phyloP scores from a whole-genome alignment of 345 rosid genomes.

The Aethionema arabicum region DNA sequence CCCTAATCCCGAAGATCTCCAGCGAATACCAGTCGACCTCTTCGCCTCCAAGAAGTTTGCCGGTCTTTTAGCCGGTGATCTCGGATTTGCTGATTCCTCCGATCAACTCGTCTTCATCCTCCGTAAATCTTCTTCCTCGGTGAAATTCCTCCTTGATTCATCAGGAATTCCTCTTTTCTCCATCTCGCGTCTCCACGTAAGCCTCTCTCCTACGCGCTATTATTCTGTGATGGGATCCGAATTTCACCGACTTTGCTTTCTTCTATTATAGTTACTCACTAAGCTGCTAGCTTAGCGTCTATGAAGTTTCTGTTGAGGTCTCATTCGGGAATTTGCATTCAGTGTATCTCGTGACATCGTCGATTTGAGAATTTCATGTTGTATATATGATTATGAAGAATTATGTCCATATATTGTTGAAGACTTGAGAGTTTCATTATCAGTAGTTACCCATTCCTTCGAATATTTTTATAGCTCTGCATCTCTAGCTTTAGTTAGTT shows the following conservation, averaged over 20 bases:
- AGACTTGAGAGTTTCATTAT: background rate
- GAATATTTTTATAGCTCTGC: too few species aligned
- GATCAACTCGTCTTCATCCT: conserved; percentile 51
- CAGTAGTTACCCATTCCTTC: background rate
- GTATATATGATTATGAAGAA: background rate
- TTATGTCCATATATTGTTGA: background rate
- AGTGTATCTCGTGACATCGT: background rate
- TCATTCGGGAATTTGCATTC: background rate
- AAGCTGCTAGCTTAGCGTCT: background rate
- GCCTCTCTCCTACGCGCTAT: conserved; percentile 18
- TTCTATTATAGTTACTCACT: background rate
- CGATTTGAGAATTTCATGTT: background rate
- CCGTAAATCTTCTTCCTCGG: conserved; percentile 36
- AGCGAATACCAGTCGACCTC: conserved; percentile 63
- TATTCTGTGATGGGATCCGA: background rate
- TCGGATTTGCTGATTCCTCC: conserved; percentile 68
- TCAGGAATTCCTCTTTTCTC: conserved; percentile 52
- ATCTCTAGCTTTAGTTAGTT: background rate
- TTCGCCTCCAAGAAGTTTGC: conserved; percentile 70
- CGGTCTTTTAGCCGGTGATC: conserved; percentile 54
- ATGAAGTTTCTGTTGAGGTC: background rate
- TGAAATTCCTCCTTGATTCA: conserved; percentile 47
- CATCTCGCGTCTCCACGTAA: conserved; percentile 49
- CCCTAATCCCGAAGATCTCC: conserved; percentile 33
- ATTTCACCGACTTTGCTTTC: background rate